These are phyloP conservation scores for Blepharisma stoltei DNA, from an alignment of 73 alveolate genomes.

Conservation along the genomic window DNA sequence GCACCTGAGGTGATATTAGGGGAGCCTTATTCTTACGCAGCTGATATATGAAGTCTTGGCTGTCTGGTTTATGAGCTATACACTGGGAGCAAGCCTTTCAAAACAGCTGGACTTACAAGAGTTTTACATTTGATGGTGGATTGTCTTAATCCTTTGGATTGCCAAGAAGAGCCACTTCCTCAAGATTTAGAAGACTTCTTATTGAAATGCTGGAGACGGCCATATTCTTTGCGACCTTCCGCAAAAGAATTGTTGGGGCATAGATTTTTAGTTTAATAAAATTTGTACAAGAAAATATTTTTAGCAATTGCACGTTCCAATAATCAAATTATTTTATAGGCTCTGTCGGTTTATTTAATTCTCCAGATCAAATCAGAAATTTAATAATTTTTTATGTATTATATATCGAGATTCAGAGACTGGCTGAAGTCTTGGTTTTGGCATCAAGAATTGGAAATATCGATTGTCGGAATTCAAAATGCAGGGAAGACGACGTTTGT, in stretches of 20 bases:
- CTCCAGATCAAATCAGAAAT: too few species aligned
- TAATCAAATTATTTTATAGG: too few species aligned
- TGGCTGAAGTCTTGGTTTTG: conserved; percentile 61
- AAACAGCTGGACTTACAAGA: background rate
- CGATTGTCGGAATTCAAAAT: conserved; percentile 75
- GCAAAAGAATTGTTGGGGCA: conserved; percentile 1
- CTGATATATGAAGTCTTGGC: conserved; percentile 88
- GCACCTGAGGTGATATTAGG: conserved; percentile 72
- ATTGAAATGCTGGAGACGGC: conserved; percentile 30
- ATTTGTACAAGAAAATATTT: background rate
- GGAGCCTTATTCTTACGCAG: conserved; percentile 63
- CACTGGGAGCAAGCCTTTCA: conserved; percentile 22
- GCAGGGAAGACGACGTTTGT: conserved; percentile 85
- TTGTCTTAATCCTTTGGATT: background rate
- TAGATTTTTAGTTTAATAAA: background rate
- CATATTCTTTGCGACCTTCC: conserved; percentile 23
- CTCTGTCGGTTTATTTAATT: too few species aligned
- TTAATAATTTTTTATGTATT: too few species aligned
- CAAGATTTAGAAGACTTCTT: conserved; percentile 10
- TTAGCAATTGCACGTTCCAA: too few species aligned
- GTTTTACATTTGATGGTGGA: conserved; percentile 20
- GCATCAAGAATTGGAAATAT: conserved; percentile 66
- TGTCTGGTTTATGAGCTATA: conserved; percentile 79
- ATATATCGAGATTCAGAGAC: conserved; percentile 40
- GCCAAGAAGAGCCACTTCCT: background rate